Evolutionary conservation across 164 flowering plant species (phyloP).

Genomic region (Macadamia tetraphylla): DNA sequence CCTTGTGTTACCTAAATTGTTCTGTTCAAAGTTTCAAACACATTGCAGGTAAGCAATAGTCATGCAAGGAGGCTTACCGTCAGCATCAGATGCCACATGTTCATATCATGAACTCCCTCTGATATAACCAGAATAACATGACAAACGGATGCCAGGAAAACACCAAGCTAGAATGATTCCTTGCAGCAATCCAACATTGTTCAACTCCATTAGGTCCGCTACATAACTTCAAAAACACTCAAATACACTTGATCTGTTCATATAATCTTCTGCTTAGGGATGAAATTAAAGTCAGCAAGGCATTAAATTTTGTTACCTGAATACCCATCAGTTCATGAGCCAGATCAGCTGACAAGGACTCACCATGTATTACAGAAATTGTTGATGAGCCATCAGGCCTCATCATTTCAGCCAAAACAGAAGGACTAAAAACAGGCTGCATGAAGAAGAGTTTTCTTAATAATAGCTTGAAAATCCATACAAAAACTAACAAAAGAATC

Average conservation of each 20-base stretch:
- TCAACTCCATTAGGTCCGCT: constrained; percentile 12
- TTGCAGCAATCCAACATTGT: constrained; percentile 45
- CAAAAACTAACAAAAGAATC: not conserved
- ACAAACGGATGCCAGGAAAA: constrained; percentile 78
- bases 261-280: not conserved
- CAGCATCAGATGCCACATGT: constrained; percentile 77
- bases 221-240: constrained; percentile 3
- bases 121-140: constrained; percentile 78
- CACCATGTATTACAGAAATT: constrained; percentile 59
- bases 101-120: constrained; percentile 72
- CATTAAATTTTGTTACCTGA: constrained; percentile 47
- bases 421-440: constrained; percentile 89
- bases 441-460: constrained; percentile 5
- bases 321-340: constrained; percentile 88
- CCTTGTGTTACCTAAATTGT: no score
- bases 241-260: not conserved
- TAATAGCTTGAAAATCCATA: not conserved
- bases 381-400: constrained; percentile 91
- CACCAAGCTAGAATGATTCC: constrained; percentile 82
- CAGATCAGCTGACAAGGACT: constrained; percentile 74
- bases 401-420: constrained; percentile 79
- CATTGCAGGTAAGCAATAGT: not conserved
- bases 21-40: not conserved
- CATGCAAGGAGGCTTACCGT: constrained; percentile 47
- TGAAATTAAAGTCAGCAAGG: not conserved